Conservation (phyloP, 768 basidiomycete genomes). For the Coprinellus micaceus region DNA sequence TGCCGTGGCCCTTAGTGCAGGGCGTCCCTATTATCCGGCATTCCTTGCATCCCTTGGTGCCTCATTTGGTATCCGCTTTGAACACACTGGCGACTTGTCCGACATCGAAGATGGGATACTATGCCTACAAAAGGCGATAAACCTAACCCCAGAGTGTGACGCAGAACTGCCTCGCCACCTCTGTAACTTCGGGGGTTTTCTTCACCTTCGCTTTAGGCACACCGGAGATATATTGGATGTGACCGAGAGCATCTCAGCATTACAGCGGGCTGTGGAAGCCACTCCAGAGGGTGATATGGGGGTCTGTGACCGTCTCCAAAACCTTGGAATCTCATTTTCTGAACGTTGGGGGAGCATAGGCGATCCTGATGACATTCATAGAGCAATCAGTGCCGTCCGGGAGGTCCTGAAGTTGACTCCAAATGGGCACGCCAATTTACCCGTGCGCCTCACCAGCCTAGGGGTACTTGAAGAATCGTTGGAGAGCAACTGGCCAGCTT, state of each 20-base stretch:
- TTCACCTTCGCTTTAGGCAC: neutral
- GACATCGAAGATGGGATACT: slow-evolving; percentile 17
- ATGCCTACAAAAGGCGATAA: neutral
- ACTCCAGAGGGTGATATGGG: neutral
- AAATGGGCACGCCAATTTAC: neutral
- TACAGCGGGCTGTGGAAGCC: neutral
- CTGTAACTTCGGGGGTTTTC: neutral
- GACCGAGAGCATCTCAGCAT: neutral
- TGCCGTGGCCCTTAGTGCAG: too few relatives aligned
- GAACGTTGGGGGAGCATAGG: neutral
- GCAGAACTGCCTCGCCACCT: neutral
- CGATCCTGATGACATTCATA: slow-evolving; percentile 11
- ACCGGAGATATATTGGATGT: neutral
- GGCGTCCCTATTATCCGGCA: too few relatives aligned
- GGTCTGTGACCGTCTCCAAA: neutral
- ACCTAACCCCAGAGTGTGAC: neutral
- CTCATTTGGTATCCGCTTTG: too few relatives aligned
- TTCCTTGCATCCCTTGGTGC: too few relatives aligned
- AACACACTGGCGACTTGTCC: slow-evolving; percentile 12
- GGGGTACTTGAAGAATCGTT: slow-evolving; percentile 10
- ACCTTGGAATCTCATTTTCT: neutral
- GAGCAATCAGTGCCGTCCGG: slow-evolving; percentile 10
- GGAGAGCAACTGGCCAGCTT: slow-evolving; percentile 1
- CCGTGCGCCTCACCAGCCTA: neutral
- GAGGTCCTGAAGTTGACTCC: slow-evolving; percentile 10